phyloP scores from a whole-genome alignment of 139 green algal genomes.

The Ostreobium quekettii region DNA sequence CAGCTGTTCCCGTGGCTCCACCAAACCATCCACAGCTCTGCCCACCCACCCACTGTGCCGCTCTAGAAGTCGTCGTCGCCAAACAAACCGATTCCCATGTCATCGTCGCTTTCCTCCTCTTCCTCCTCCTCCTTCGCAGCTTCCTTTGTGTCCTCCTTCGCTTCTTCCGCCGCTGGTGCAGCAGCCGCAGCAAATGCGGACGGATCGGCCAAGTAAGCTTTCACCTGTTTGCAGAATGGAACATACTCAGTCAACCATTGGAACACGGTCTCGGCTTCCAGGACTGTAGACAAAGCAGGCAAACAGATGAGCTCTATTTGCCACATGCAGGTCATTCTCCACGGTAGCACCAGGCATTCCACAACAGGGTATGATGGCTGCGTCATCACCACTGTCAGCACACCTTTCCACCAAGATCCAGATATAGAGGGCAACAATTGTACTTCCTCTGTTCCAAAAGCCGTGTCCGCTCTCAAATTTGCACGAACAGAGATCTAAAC shows the following conservation, averaged over 20 bases:
- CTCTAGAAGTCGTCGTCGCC: too few relatives aligned
- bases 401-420: not conserved
- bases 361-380: not conserved
- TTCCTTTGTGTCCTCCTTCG: slow-evolving; percentile 21
- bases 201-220: slow-evolving; percentile 84
- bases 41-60: too few relatives aligned
- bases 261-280: not conserved
- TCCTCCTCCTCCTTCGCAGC: slow-evolving; percentile 44
- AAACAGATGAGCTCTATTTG: not conserved
- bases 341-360: not conserved
- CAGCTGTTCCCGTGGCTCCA: too few relatives aligned
- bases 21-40: too few relatives aligned
- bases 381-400: slow-evolving; percentile 2
- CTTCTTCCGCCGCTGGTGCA: slow-evolving; percentile 35
- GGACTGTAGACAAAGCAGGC: not conserved
- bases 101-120: slow-evolving; percentile 60
- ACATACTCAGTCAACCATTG: not conserved
- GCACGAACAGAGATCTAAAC: too few relatives aligned
- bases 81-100: slow-evolving; percentile 77
- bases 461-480: too few relatives aligned
- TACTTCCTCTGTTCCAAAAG: too few relatives aligned
- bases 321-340: not conserved
- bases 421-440: too few relatives aligned
- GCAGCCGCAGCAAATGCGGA: slow-evolving; percentile 57
- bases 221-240: slow-evolving; percentile 59